Conservation (phyloP, 768 basidiomycete genomes). For the Dacryopinax primogenitus region DNA sequence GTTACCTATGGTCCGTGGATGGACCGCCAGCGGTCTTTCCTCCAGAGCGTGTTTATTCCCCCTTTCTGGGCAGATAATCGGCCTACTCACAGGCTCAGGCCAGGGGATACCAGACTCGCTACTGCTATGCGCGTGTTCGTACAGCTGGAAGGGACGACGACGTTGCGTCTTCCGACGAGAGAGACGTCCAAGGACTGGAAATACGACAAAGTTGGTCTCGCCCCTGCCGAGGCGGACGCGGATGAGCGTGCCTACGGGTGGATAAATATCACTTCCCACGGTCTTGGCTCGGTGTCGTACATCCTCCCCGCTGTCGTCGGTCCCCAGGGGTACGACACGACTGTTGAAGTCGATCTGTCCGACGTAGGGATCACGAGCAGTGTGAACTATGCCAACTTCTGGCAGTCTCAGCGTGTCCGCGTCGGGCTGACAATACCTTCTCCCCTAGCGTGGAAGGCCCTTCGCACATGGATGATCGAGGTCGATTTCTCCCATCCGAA, state of each 20-base stretch:
- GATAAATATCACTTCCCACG: slow-evolving; percentile 60
- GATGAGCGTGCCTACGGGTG: slow-evolving; percentile 46
- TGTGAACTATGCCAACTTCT: slow-evolving; percentile 73
- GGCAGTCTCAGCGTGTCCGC: slow-evolving; percentile 53
- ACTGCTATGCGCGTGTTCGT: slow-evolving; percentile 68
- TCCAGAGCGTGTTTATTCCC: slow-evolving; percentile 79
- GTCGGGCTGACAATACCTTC: slow-evolving; percentile 43
- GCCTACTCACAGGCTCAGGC: slow-evolving; percentile 42
- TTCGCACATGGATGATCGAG: slow-evolving; percentile 67
- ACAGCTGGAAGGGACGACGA: slow-evolving; percentile 65
- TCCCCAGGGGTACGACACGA: slow-evolving; percentile 60
- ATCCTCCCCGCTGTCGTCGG: slow-evolving; percentile 68
- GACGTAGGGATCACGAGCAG: slow-evolving; percentile 66
- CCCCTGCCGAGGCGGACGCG: slow-evolving; percentile 34
- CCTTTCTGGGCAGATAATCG: slow-evolving; percentile 53
- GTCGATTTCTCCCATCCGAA: slow-evolving; percentile 57
- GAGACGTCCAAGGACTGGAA: slow-evolving; percentile 95
- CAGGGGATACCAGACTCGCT: slow-evolving; percentile 61
- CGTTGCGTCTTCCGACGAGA: slow-evolving; percentile 74
- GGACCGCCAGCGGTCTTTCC: slow-evolving; percentile 76
- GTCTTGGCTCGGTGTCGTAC: slow-evolving; percentile 76
- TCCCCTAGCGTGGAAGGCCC: slow-evolving; percentile 69
- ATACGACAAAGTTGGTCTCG: slow-evolving; percentile 56
- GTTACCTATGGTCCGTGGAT: slow-evolving; percentile 93
- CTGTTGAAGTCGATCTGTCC: slow-evolving; percentile 71